These are phyloP conservation scores for Arachnopeziza araneosa DNA, from an alignment of 2,329 filamentous ascomycete species.

Conservation along the genomic window DNA sequence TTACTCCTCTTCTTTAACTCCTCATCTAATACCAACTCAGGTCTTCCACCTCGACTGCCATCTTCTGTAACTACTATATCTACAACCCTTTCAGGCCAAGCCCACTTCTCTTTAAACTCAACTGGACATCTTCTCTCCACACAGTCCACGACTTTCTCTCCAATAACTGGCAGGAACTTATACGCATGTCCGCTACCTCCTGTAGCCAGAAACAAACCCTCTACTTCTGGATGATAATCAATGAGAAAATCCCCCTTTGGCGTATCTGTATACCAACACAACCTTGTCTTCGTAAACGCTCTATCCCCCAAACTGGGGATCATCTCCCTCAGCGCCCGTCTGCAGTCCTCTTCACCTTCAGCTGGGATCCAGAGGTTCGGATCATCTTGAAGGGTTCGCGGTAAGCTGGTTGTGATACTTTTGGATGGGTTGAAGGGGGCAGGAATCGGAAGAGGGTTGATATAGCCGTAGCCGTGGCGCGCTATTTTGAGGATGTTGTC, in stretches of 20 bases:
- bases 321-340: constrained; percentile 33
- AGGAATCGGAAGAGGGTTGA: constrained; percentile 33
- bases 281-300: constrained; percentile 43
- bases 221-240: constrained; percentile 45
- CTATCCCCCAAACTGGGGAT: constrained; percentile 49
- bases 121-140: constrained; percentile 33
- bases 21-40: constrained; percentile 22
- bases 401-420: constrained; percentile 18
- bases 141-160: constrained; percentile 38
- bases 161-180: constrained; percentile 45
- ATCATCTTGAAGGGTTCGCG: constrained; percentile 19
- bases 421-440: constrained; percentile 12
- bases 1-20: constrained; percentile 18
- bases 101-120: constrained; percentile 48
- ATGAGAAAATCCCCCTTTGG: constrained; percentile 59
- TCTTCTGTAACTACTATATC: constrained; percentile 26
- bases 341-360: constrained; percentile 20
- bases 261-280: constrained; percentile 64
- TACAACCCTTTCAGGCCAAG: constrained; percentile 37
- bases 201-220: constrained; percentile 43
- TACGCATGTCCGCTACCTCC: constrained; percentile 46
- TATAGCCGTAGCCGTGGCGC: constrained; percentile 54
- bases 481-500: constrained; percentile 52
- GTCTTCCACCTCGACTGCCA: constrained; percentile 26
- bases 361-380: constrained; percentile 18